Percentiles rank a stretch among this genome's conserved stretches.
Evolutionary conservation across 306 rosid species (phyloP).

Genomic region (Acacia confusa): DNA sequence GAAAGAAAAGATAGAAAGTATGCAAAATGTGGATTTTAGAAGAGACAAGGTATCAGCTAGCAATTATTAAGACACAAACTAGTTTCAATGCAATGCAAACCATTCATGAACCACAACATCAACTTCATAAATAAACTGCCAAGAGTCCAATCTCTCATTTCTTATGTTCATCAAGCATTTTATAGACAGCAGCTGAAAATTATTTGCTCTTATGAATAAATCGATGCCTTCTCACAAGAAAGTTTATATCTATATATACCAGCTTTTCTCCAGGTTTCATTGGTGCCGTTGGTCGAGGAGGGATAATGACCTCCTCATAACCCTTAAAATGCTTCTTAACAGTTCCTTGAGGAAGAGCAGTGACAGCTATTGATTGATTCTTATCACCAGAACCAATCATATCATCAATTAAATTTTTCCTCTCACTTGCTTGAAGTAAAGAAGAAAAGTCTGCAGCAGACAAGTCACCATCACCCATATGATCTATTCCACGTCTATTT

Average conservation of each 20-base stretch:
- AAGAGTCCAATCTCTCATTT: slow-evolving; percentile 19
- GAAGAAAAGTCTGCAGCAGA: slow-evolving; percentile 69
- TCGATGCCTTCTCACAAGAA: slow-evolving; percentile 32
- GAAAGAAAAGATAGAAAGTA: slow-evolving; percentile 4
- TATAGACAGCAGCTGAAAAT: slow-evolving; percentile 22
- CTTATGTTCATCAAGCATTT: slow-evolving; percentile 13
- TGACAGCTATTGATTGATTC: slow-evolving; percentile 55
- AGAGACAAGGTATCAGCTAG: slow-evolving; percentile 11
- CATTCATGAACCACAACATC: slow-evolving; percentile 20
- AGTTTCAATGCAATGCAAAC: slow-evolving; percentile 15
- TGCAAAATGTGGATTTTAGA: slow-evolving; percentile 20
- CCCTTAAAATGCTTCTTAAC: slow-evolving; percentile 73
- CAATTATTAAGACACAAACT: slow-evolving; percentile 17
- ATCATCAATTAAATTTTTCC: slow-evolving; percentile 66
- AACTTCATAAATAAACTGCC: background rate
- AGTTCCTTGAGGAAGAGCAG: slow-evolving; percentile 98
- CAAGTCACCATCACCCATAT: slow-evolving; percentile 65
- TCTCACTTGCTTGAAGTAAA: slow-evolving; percentile 88
- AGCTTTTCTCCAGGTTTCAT: slow-evolving; percentile 98
- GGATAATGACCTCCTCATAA: slow-evolving; percentile 88
- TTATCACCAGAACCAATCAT: slow-evolving; percentile 71
- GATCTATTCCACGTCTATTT: slow-evolving; percentile 73
- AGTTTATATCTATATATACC: slow-evolving; percentile 48
- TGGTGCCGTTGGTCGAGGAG: slow-evolving; percentile 81
- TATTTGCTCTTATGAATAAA: slow-evolving; percentile 8